Evolutionary conservation across 2,329 filamentous ascomycete genomes (phyloP).

Genomic region (Paecilomyces dactylethromorphus): DNA sequence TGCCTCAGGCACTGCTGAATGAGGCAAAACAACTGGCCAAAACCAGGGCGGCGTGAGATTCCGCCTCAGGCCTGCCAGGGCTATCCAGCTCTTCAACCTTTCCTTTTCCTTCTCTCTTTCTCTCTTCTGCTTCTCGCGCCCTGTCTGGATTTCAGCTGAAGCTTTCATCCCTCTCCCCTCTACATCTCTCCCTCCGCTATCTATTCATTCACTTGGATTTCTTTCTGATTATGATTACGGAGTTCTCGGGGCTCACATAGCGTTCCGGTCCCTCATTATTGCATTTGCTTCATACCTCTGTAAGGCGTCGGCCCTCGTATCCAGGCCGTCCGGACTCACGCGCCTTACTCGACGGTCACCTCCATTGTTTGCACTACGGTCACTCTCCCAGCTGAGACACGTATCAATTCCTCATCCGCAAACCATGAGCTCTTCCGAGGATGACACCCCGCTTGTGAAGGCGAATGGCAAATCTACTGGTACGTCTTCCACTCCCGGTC

Average conservation of each 20-base stretch:
- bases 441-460: constrained; percentile 69
- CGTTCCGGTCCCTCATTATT: constrained; percentile 22
- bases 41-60: constrained; percentile 12
- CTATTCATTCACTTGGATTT: constrained; percentile 5
- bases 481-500: constrained; percentile 44
- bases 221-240: constrained; percentile 4
- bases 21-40: constrained; percentile 9
- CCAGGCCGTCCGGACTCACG: constrained; percentile 15
- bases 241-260: constrained; percentile 6
- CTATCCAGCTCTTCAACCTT: constrained; percentile 19
- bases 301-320: constrained; percentile 25
- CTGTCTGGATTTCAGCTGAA: constrained; percentile 7
- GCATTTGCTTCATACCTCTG: constrained; percentile 24
- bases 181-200: constrained; percentile 3
- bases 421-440: constrained; percentile 64
- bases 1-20: constrained; percentile 1
- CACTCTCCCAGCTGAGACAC: constrained; percentile 9
- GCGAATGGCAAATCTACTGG: constrained; percentile 57
- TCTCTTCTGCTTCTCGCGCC: constrained; percentile 13
- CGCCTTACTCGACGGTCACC: constrained; percentile 6
- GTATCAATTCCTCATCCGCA: constrained; percentile 7
- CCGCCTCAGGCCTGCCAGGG: constrained; percentile 14
- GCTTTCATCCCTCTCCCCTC: constrained; percentile 6
- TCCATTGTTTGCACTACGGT: constrained; percentile 7
- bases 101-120: constrained; percentile 19